phyloP scores from a whole-genome alignment of 345 rosid genomes.

The Arabis alpina region DNA sequence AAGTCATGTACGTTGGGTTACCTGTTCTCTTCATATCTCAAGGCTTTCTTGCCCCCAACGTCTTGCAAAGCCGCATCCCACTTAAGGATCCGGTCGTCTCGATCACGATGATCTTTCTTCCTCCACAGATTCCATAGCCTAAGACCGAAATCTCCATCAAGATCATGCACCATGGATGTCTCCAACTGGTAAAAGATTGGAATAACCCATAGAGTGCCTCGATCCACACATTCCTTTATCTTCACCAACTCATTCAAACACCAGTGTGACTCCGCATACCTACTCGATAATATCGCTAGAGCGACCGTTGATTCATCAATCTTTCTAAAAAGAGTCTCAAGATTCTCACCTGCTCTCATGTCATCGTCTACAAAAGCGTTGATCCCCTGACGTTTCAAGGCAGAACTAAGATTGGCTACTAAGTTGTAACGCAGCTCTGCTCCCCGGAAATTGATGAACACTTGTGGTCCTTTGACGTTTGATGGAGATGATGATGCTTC shows the following conservation, averaged over 20 bases:
- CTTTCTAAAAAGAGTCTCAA: neutral
- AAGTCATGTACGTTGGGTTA: neutral
- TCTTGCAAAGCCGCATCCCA: slow-evolving; percentile 27
- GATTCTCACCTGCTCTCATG: neutral
- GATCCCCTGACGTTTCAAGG: slow-evolving; percentile 12
- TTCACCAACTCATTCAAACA: slow-evolving; percentile 39
- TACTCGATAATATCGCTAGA: slow-evolving; percentile 26
- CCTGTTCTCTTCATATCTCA: neutral
- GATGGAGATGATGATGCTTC: neutral
- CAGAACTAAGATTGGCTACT: slow-evolving; percentile 11
- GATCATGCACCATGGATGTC: neutral
- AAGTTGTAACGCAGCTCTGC: slow-evolving; percentile 19
- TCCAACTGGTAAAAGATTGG: slow-evolving; percentile 25
- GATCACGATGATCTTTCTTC: neutral
- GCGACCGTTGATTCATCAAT: slow-evolving; percentile 29
- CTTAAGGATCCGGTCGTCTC: slow-evolving; percentile 21
- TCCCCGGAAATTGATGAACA: slow-evolving; percentile 44
- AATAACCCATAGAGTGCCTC: slow-evolving; percentile 39
- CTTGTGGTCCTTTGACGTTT: slow-evolving; percentile 18
- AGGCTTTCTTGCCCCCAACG: neutral
- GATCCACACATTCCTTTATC: slow-evolving; percentile 26
- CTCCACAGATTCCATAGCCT: slow-evolving; percentile 28
- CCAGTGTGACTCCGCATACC: slow-evolving; percentile 35
- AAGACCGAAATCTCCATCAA: slow-evolving; percentile 22
- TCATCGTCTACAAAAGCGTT: slow-evolving; percentile 21